Evolutionary conservation across 345 rosid genomes (phyloP), one percentile per base, ranked within the genome.

Genomic region (Carallia pectinifolia): DNA sequence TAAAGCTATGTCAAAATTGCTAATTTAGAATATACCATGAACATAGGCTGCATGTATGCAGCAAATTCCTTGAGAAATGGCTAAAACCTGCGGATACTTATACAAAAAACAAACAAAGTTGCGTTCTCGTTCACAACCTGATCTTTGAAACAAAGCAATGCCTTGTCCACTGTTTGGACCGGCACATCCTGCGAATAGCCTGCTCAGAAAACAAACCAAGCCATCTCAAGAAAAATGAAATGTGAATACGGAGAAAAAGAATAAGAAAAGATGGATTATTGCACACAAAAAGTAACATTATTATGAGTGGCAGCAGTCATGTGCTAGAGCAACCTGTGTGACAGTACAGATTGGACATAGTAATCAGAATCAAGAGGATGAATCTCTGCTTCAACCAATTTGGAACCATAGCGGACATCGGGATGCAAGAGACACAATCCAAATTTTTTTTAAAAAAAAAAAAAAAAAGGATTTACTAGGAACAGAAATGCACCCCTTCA

Each of bases 131-230:
- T 68, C 48, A 74, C 83, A 31, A 76, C 79, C 61, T 82, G 73
- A 36, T 81, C 77, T 66, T 79, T 73, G 80, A 85, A 85, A 78
- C 87, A 85, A 16, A 62, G 69, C 7, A 82, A 62, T 2, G 86
- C 91, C 54, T 81, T 74, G 64, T 79, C 76, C 58, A 74, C 67
- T 55, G 53, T 70, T 62, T 76, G 66, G 18, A 65, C 83, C 7
- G 86, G 77, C 19, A 74, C 75, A 9, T 44, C 65, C 31, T 76
- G 77, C 15, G 83, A 79, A 58, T 47, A 10, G 18, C 78, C 88
- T 86, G 82, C 60, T 31, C 31, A 31, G 0, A 29, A 0, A 27
- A 4, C 5, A 31, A 56, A 38, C 17, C 10, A 62, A 55, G 27
- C 33, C 12, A 7, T 44, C 5, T 38, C 27, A 56, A 66, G 62